phyloP scores from a whole-genome alignment of 768 basidiomycete species.

The Gloeophyllum trabeum region DNA sequence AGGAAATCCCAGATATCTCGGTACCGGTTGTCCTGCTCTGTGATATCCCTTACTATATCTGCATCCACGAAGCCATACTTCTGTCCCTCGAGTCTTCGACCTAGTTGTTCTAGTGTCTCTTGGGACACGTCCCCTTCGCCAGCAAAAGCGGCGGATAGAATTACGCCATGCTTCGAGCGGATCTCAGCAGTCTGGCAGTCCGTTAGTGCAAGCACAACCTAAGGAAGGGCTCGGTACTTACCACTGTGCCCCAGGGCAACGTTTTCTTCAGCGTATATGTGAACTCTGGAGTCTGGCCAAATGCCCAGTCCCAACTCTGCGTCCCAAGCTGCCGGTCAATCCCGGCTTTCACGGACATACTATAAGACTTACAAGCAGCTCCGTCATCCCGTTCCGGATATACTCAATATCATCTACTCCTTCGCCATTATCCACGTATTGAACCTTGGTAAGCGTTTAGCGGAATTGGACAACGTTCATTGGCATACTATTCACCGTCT shows the following conservation, averaged over 20 bases:
- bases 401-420: slow-evolving; percentile 37
- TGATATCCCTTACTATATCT: too few species aligned
- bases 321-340: not conserved
- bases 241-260: slow-evolving; percentile 29
- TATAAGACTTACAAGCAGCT: slow-evolving; percentile 46
- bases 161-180: slow-evolving; percentile 54
- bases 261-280: slow-evolving; percentile 38
- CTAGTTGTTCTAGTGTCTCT: slow-evolving; percentile 11
- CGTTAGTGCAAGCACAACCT: not conserved
- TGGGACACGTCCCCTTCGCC: slow-evolving; percentile 4
- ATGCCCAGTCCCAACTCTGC: slow-evolving; percentile 90
- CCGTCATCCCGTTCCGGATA: slow-evolving; percentile 58
- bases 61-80: slow-evolving; percentile 28
- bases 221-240: slow-evolving; percentile 15
- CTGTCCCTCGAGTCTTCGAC: slow-evolving; percentile 19
- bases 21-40: too few species aligned
- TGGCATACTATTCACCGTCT: slow-evolving; percentile 21
- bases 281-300: slow-evolving; percentile 92
- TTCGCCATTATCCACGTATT: slow-evolving; percentile 30
- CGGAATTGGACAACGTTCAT: not conserved
- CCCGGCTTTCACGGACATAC: not conserved
- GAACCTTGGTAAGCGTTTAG: slow-evolving; percentile 7
- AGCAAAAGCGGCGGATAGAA: slow-evolving; percentile 33
- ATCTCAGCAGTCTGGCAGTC: slow-evolving; percentile 31
- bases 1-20: too few species aligned